These are phyloP conservation scores for Lodderomyces beijingensis DNA, from an alignment of 1,139 yeast genomes.

Conservation along the genomic window DNA sequence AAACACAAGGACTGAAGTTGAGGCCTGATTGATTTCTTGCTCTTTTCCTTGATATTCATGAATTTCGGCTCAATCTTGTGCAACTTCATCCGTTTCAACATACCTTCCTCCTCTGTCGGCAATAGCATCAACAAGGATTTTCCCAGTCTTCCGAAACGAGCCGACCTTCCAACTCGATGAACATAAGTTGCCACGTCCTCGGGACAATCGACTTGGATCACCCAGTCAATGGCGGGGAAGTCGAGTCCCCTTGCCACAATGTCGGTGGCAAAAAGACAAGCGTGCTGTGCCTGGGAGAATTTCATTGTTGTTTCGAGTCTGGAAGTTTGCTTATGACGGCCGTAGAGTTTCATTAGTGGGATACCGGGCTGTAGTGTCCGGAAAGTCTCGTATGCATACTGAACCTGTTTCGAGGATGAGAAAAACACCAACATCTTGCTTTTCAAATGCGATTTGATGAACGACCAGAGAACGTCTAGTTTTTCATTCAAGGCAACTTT, in stretches of 20 bases:
- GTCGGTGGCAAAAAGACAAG: constrained; percentile 92
- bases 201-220: constrained; percentile 91
- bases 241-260: constrained; percentile 97
- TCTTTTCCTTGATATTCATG: constrained; percentile 71
- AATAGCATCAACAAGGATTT: constrained; percentile 78
- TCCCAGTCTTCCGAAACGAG: constrained; percentile 88
- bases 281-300: constrained; percentile 80
- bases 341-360: constrained; percentile 85
- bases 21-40: constrained; percentile 73
- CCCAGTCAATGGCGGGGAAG: constrained; percentile 98
- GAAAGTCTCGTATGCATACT: constrained; percentile 87
- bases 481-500: constrained; percentile 72
- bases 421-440: constrained; percentile 82
- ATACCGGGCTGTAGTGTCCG: constrained; percentile 94
- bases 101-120: constrained; percentile 79
- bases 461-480: constrained; percentile 82
- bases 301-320: constrained; percentile 85
- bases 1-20: constrained; percentile 89
- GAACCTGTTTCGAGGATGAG: constrained; percentile 93
- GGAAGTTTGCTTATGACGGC: constrained; percentile 92
- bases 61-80: constrained; percentile 68
- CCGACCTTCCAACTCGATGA: constrained; percentile 95
- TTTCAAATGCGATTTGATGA: constrained; percentile 83
- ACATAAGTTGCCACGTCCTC: constrained; percentile 94
- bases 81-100: constrained; percentile 58